A percentile compares a stretch with the other conserved stretches of the same genome.
Conservation (phyloP, 2,329 filamentous ascomycete species). For the Paracoccidioides lutzii region DNA sequence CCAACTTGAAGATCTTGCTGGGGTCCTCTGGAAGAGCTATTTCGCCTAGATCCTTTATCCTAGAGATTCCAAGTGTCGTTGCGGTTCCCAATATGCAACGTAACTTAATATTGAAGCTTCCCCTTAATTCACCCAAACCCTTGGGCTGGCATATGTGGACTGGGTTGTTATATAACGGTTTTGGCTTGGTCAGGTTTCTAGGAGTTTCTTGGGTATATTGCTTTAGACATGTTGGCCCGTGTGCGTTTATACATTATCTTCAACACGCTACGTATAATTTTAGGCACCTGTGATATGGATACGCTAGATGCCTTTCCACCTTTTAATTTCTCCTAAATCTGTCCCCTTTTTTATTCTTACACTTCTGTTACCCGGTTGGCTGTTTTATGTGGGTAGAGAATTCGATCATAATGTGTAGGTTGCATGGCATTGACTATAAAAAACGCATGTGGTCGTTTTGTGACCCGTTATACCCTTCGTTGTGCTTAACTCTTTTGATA, state of each 20-base stretch:
- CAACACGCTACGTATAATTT: neutral
- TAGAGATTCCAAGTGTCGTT: neutral
- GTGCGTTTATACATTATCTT: neutral
- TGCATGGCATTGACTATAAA: neutral
- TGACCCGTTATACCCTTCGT: neutral
- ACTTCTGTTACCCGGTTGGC: neutral
- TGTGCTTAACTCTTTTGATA: too few relatives aligned
- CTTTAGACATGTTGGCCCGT: neutral
- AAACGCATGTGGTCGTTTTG: neutral
- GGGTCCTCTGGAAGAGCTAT: conserved; percentile 98
- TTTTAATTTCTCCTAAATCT: neutral
- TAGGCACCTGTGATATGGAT: neutral
- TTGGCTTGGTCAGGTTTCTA: neutral
- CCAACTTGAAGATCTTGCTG: conserved; percentile 87
- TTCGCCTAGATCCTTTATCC: conserved; percentile 51
- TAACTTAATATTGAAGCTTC: neutral
- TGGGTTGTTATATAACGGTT: neutral
- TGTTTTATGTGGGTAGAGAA: neutral
- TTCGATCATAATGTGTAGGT: neutral
- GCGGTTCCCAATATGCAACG: too few relatives aligned
- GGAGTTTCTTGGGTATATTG: neutral
- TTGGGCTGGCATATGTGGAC: neutral
- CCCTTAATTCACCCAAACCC: neutral
- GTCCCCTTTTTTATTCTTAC: neutral
- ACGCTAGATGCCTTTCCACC: too few relatives aligned